These are phyloP conservation scores for Aspergillus aculeatus DNA, from an alignment of 2,329 filamentous ascomycete genomes.

Conservation along the genomic window DNA sequence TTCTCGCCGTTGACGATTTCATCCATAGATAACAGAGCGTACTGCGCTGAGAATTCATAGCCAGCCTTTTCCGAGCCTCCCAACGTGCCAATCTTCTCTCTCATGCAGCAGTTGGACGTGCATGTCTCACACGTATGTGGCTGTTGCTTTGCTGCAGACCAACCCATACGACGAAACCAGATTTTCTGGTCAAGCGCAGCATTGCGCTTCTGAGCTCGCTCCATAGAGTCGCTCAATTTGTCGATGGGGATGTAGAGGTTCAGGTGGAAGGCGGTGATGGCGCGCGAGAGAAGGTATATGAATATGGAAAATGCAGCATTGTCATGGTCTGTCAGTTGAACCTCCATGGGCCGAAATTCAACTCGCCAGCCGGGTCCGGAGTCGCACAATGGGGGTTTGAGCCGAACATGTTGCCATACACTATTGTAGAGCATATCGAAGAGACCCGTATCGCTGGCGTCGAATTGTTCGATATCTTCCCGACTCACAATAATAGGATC, in stretches of 20 bases:
- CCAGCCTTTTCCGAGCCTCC: neutral
- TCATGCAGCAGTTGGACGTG: neutral
- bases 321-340: conserved; percentile 90
- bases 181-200: conserved; percentile 75
- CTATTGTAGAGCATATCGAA: conserved; percentile 20
- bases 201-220: conserved; percentile 75
- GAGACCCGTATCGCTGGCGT: conserved; percentile 9
- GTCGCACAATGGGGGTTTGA: conserved; percentile 57
- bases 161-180: conserved; percentile 80
- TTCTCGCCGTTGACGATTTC: conserved; percentile 18
- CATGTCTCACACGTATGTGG: neutral
- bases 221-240: conserved; percentile 85
- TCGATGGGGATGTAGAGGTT: conserved; percentile 88
- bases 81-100: neutral
- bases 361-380: conserved; percentile 89
- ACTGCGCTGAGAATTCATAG: neutral
- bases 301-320: conserved; percentile 92
- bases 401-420: conserved; percentile 18
- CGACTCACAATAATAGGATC: conserved; percentile 15
- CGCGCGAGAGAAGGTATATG: conserved; percentile 83
- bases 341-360: conserved; percentile 92
- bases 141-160: conserved; percentile 47
- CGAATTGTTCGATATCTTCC: conserved; percentile 12
- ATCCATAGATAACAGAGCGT: conserved; percentile 9
- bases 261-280: conserved; percentile 79